A percentile compares a stretch with the other conserved stretches of the same genome.
Evolutionary conservation across 169 alveolate genomes (phyloP).

Genomic region (Eimeria necatrix): DNA sequence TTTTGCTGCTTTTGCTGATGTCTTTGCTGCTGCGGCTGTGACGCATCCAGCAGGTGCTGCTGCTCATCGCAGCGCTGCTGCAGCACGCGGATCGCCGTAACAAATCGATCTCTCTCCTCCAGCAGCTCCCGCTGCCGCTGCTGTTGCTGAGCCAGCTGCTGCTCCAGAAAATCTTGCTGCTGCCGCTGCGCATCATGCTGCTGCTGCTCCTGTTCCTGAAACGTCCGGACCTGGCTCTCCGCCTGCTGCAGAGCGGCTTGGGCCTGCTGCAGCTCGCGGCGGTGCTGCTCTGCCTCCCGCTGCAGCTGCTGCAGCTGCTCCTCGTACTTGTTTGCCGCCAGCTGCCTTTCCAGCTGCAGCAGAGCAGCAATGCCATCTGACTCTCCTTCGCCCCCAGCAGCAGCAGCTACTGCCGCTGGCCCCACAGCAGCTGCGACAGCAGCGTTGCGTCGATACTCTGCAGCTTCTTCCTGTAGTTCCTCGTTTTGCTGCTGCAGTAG

Average conservation of each 20-base stretch:
- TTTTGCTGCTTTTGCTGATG: not conserved
- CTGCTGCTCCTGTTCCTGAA: slow-evolving; percentile 32
- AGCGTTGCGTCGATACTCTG: slow-evolving; percentile 69
- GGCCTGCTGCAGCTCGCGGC: slow-evolving; percentile 16
- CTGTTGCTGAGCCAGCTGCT: slow-evolving; percentile 37
- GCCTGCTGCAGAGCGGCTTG: slow-evolving; percentile 12
- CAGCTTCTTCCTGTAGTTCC: slow-evolving; percentile 53
- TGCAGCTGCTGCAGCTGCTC: slow-evolving; percentile 73
- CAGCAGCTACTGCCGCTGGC: slow-evolving; percentile 48
- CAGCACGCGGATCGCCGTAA: slow-evolving; percentile 44
- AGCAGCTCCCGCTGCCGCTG: slow-evolving; percentile 50
- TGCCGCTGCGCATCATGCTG: slow-evolving; percentile 46
- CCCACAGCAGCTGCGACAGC: slow-evolving; percentile 52
- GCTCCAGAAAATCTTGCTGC: not conserved
- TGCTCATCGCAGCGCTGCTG: slow-evolving; percentile 67
- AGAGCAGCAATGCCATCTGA: slow-evolving; percentile 52
- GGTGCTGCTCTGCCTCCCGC: slow-evolving; percentile 37
- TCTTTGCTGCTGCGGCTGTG: not conserved
- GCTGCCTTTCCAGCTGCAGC: slow-evolving; percentile 70
- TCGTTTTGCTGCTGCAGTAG: slow-evolving; percentile 65
- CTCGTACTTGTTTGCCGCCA: slow-evolving; percentile 41
- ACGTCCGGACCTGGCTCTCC: not conserved
- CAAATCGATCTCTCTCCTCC: slow-evolving; percentile 28
- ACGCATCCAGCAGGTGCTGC: slow-evolving; percentile 43
- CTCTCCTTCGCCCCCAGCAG: slow-evolving; percentile 36